Base-by-base conservation (phyloP, 129 eudicot species). In the Ambrosia trifida region DNA sequence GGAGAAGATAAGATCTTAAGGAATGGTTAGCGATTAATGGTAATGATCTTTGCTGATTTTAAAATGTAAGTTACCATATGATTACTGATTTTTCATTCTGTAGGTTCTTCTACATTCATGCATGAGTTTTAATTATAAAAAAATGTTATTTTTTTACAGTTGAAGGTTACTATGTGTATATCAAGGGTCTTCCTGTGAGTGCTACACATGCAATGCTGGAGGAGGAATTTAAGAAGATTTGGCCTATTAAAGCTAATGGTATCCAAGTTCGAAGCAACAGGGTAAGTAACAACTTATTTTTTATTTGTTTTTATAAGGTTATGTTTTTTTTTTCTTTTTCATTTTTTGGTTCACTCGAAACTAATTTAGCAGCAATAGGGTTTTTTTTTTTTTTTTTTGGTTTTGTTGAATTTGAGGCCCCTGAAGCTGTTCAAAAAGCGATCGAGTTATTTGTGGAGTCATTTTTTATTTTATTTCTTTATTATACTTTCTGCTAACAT, bases 321-420 rank as follows among this genome's bases (percentile, higher is more conserved):
- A 12, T 19, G 11, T 56, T 72, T 2, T 8, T 53, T 3, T 19
- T 6, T 53, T 10, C 24, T 53, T 53, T 19, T 9, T 9, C 14
- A n/a, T 13, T 49, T 49, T 49, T 49, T n/a, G n/a, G n/a, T 32
- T 53, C 52, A 9, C 30, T 19, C 5, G 65, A 58, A 63, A 46
- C 66, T 75, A 18, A 68, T 71, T 64, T 73, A 63, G 80, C 85
- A 80, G 86, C 86, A 76, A 80, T 90, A 90, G 77, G 96, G 89
- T 3, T 85, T 94, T 60, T 84, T n/a, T n/a, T n/a, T n/a, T n/a
- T n/a, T n/a, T n/a, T 87, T 69, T 94, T 94, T 76, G 99, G 99
- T 24, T 94, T 94, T 78, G 96, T 94, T 47, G 96, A 94, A 73
- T 94, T 85, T 61, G 99, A 94, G 90, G 78, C 46, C 33, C 84